phyloP scores from a whole-genome alignment of 352 stramenopile species.

The Globisporangium ultimum region DNA sequence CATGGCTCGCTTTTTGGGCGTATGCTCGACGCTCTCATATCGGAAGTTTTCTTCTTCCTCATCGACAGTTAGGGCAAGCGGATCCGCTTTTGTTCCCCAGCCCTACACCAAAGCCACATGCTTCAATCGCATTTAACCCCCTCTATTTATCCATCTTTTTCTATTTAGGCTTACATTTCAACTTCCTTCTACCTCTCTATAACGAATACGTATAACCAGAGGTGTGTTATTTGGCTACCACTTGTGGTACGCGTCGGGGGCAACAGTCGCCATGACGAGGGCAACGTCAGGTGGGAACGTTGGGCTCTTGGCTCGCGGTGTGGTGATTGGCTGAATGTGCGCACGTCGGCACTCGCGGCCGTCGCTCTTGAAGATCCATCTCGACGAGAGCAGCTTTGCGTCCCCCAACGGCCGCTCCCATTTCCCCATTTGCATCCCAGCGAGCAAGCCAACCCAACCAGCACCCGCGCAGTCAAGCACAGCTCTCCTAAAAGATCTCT shows the following conservation, averaged over 20 bases:
- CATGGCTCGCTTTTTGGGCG: no score
- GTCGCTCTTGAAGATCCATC: slow-evolving; percentile 9
- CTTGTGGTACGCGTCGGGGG: background rate
- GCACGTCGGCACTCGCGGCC: slow-evolving; percentile 8
- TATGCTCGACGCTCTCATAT: background rate
- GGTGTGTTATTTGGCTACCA: background rate
- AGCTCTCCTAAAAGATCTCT: background rate
- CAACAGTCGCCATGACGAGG: slow-evolving; percentile 12
- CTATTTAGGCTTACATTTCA: no score
- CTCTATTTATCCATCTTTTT: background rate
- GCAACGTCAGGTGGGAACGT: slow-evolving; percentile 13
- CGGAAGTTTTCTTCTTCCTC: background rate
- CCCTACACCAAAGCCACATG: background rate
- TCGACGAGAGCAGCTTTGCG: background rate
- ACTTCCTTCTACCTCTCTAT: background rate
- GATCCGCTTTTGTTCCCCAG: background rate
- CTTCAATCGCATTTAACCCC: background rate
- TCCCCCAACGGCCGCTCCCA: background rate
- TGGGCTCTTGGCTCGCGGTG: slow-evolving; percentile 1
- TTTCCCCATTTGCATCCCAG: slow-evolving; percentile 14
- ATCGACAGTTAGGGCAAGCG: background rate
- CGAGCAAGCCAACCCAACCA: background rate
- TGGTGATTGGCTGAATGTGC: slow-evolving; percentile 16
- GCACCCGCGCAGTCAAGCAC: background rate
- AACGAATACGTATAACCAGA: background rate